These are phyloP conservation scores for Teratosphaeria nubilosa DNA, from an alignment of 2,329 filamentous ascomycete species.

Conservation along the genomic window DNA sequence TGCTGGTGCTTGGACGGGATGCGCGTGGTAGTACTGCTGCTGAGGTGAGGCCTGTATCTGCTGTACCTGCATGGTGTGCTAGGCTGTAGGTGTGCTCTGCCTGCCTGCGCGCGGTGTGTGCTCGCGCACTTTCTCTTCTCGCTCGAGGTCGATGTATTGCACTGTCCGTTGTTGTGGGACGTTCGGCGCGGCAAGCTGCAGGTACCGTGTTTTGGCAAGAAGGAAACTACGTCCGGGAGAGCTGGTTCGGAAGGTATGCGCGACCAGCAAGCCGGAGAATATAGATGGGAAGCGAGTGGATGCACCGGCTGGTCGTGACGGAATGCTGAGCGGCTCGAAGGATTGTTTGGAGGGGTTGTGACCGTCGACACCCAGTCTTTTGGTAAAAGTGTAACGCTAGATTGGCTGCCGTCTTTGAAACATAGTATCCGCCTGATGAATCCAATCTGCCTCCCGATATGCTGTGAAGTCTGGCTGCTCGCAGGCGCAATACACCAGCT, in stretches of 20 bases:
- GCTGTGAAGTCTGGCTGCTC: not conserved
- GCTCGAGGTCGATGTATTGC: not conserved
- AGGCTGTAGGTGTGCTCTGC: not conserved
- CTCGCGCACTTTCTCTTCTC: not conserved
- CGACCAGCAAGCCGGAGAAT: not conserved
- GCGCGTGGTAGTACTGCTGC: conserved; percentile 2
- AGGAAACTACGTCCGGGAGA: not conserved
- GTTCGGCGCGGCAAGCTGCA: conserved; percentile 2
- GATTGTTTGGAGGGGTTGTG: not conserved
- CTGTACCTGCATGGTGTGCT: conserved; percentile 3
- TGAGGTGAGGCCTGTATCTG: conserved; percentile 1
- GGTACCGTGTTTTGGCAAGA: not conserved
- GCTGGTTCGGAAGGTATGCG: not conserved
- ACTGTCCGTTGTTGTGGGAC: not conserved
- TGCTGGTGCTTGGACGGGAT: not conserved
- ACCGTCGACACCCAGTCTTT: not conserved
- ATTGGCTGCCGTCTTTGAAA: not conserved
- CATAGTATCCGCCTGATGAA: not conserved
- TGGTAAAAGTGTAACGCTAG: not conserved
- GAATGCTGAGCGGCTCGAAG: not conserved
- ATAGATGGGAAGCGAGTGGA: not conserved
- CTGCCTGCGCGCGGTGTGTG: not conserved
- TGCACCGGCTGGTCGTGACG: not conserved
- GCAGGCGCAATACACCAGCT: not conserved
- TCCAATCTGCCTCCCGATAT: not conserved